These are phyloP conservation scores for Eutrema yunnanense DNA, from an alignment of 345 rosid genomes.

Conservation along the genomic window DNA sequence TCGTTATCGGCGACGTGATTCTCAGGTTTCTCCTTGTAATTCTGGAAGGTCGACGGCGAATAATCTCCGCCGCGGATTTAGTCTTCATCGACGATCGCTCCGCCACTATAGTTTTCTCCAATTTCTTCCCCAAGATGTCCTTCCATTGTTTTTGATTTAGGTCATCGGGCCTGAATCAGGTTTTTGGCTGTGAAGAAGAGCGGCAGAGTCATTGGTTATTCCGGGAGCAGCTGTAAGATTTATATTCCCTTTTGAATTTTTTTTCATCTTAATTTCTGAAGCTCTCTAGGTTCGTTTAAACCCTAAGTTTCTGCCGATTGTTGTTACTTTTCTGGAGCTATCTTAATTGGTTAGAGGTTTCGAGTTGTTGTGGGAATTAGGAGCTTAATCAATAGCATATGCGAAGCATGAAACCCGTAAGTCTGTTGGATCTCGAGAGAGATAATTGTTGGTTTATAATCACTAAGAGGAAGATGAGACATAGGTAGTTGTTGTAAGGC, in stretches of 20 bases:
- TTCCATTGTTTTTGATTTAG: slow-evolving; percentile 12
- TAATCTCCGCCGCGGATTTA: slow-evolving; percentile 8
- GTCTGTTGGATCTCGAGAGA: background rate
- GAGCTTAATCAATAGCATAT: background rate
- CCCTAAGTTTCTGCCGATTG: slow-evolving; percentile 14
- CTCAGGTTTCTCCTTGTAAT: background rate
- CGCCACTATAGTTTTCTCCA: background rate
- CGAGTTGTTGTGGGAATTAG: background rate
- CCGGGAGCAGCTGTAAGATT: slow-evolving; percentile 21
- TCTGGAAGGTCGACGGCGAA: background rate
- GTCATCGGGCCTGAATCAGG: slow-evolving; percentile 10
- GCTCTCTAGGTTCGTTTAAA: slow-evolving; percentile 22
- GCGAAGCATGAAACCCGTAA: background rate
- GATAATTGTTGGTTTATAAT: background rate
- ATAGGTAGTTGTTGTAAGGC: background rate
- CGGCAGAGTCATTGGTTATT: slow-evolving; percentile 11
- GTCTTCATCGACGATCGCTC: slow-evolving; percentile 18
- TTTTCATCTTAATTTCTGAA: background rate
- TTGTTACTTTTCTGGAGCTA: background rate
- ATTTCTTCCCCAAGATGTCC: background rate
- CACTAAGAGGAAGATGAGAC: background rate
- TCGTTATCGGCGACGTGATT: slow-evolving; percentile 23
- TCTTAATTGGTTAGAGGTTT: background rate
- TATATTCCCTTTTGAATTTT: background rate
- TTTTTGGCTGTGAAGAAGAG: background rate